Percentiles rank a stretch among this genome's conserved stretches.
phyloP scores from a whole-genome alignment of 768 basidiomycete species.

The Boletus sensibilis region DNA sequence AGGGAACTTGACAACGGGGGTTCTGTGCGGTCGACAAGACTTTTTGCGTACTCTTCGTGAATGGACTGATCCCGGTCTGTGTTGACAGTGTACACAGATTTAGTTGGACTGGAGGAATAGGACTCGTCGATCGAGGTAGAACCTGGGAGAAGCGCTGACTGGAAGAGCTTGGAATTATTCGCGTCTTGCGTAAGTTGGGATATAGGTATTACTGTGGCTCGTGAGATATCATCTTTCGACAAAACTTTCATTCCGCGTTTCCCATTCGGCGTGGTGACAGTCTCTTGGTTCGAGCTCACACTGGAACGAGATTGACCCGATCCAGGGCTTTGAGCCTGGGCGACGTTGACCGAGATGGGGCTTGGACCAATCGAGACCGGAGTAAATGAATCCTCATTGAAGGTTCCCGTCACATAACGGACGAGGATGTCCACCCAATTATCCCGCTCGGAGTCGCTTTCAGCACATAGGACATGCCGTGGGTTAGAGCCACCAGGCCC shows the following conservation, averaged over 20 bases:
- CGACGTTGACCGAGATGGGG: constrained; percentile 24
- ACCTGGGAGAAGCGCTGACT: constrained; percentile 36
- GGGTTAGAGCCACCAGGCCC: constrained; percentile 66
- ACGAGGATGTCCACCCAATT: constrained; percentile 94
- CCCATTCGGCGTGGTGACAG: constrained; percentile 19
- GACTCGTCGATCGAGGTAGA: constrained; percentile 25
- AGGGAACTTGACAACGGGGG: constrained; percentile 63
- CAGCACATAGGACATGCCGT: constrained; percentile 93
- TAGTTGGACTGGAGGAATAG: constrained; percentile 53
- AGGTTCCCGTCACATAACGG: constrained; percentile 78
- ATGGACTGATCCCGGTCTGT: constrained; percentile 26
- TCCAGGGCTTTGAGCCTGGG: constrained; percentile 26
- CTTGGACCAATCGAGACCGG: constrained; percentile 39
- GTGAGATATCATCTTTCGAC: constrained; percentile 61
- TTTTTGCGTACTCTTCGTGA: constrained; percentile 34
- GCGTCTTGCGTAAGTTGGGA: constrained; percentile 56
- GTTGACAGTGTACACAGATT: constrained; percentile 47
- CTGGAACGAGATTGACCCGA: constrained; percentile 57
- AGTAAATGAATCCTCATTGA: constrained; percentile 65
- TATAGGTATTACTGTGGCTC: constrained; percentile 52
- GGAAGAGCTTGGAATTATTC: constrained; percentile 59
- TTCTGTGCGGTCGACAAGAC: constrained; percentile 49
- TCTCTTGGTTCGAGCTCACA: constrained; percentile 43
- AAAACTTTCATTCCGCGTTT: constrained; percentile 43
- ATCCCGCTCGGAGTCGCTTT: constrained; percentile 92